Conservation (phyloP, 768 basidiomycete species). For the Cyathus striatus region DNA sequence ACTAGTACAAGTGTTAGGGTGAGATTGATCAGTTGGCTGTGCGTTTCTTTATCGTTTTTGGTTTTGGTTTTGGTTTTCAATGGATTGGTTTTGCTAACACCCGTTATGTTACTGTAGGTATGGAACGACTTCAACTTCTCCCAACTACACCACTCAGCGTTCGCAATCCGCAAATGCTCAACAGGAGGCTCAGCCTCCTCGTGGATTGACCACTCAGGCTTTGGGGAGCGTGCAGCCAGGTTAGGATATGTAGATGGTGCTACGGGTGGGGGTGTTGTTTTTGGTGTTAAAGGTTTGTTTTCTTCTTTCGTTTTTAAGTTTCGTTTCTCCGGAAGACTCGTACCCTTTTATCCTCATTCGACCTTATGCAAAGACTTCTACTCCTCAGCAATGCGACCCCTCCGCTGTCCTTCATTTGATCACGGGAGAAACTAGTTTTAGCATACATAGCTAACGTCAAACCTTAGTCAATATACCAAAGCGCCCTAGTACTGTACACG, state of each 20-base stretch:
- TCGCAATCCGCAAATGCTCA: constrained; percentile 25
- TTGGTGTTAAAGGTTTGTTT: constrained; percentile 24
- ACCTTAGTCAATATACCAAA: constrained; percentile 27
- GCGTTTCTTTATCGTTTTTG: background rate
- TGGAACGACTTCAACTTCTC: constrained; percentile 32
- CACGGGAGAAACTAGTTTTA: no score
- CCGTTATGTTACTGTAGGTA: constrained; percentile 8
- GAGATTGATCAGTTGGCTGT: constrained; percentile 25
- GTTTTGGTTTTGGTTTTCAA: no score
- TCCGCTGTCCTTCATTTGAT: no score
- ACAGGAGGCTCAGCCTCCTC: constrained; percentile 18
- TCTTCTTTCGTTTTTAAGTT: background rate
- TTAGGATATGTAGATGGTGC: constrained; percentile 32
- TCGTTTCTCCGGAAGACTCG: background rate
- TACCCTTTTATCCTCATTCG: no score
- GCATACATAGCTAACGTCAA: constrained; percentile 34
- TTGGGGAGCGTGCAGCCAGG: constrained; percentile 27
- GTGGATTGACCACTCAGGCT: constrained; percentile 25
- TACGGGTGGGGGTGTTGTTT: constrained; percentile 26
- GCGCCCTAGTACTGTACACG: constrained; percentile 19
- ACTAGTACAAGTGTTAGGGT: constrained; percentile 22
- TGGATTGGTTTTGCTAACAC: no score
- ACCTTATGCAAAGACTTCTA: no score
- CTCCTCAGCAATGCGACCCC: no score
- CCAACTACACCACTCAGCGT: constrained; percentile 24